A percentile compares a stretch with the other conserved stretches of the same genome.
Evolutionary conservation across 352 stramenopile species (phyloP).

Genomic region (Globisporangium sylvaticum): DNA sequence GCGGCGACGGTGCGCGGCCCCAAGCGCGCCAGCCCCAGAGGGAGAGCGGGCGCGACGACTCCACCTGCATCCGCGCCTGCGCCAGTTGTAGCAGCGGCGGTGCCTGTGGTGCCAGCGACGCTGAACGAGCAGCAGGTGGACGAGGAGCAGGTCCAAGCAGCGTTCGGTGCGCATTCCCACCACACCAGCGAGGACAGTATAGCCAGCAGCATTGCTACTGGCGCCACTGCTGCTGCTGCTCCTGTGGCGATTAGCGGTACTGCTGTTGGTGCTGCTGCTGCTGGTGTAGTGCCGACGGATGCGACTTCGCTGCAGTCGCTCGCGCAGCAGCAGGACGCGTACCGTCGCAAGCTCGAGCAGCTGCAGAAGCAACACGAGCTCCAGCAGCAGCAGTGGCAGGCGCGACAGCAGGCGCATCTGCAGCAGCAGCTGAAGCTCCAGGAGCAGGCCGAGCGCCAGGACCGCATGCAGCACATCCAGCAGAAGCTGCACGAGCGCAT

Average conservation of each 20-base stretch:
- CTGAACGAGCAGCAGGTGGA: background rate
- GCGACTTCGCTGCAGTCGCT: conserved; percentile 24
- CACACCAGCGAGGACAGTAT: background rate
- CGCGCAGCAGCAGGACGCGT: conserved; percentile 35
- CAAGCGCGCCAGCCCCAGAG: conserved; percentile 10
- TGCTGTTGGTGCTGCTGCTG: background rate
- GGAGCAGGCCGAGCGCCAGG: conserved; percentile 11
- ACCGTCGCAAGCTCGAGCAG: conserved; percentile 31
- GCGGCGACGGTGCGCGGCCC: background rate
- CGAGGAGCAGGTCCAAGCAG: background rate
- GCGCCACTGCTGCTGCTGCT: background rate
- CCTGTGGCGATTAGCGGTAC: background rate
- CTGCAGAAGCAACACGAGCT: conserved; percentile 21
- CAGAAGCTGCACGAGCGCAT: conserved; percentile 37
- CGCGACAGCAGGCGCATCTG: conserved; percentile 17
- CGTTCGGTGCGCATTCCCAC: conserved; percentile 7
- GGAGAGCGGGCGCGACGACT: background rate
- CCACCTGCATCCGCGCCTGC: background rate
- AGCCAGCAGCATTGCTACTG: background rate
- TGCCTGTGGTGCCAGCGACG: background rate
- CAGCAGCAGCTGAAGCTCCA: conserved; percentile 15
- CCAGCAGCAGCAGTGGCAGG: conserved; percentile 7
- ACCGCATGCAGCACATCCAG: conserved; percentile 40
- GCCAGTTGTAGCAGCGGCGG: background rate
- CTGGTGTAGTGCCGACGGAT: background rate